Evolutionary conservation across 1,139 yeast species (phyloP).

Genomic region (Blastobotrys elegans): DNA sequence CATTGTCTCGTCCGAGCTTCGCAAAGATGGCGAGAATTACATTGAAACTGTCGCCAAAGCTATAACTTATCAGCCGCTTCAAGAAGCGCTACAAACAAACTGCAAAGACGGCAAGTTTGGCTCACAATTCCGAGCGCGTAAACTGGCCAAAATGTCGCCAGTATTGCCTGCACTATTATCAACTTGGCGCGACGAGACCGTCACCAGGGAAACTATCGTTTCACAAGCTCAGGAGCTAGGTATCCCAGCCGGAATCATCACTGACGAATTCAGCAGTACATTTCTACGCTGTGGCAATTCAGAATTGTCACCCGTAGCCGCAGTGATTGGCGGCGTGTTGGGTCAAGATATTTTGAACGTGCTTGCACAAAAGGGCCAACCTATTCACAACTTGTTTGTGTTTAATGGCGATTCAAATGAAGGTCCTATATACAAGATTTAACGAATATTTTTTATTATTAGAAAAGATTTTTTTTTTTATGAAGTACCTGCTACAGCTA

Average conservation of each 20-base stretch:
- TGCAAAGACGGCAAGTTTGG: constrained; percentile 25
- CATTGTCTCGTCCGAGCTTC: constrained; percentile 44
- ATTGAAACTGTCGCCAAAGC: constrained; percentile 52
- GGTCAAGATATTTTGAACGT: constrained; percentile 89
- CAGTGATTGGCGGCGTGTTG: constrained; percentile 82
- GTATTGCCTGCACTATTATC: constrained; percentile 61
- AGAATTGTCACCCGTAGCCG: constrained; percentile 81
- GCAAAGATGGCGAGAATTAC: constrained; percentile 39
- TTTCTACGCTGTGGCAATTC: constrained; percentile 41
- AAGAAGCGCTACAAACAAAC: constrained; percentile 37
- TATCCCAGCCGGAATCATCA: constrained; percentile 38
- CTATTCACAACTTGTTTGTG: constrained; percentile 74
- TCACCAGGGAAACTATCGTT: neutral
- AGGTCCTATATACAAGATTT: constrained; percentile 68
- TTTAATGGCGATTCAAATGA: constrained; percentile 67
- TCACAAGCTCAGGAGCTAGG: constrained; percentile 32
- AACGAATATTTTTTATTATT: constrained; percentile 12
- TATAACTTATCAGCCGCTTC: constrained; percentile 48
- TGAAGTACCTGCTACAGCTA: constrained; percentile 54
- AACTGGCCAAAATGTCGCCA: constrained; percentile 53
- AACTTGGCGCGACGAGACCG: constrained; percentile 33
- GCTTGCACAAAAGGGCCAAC: constrained; percentile 69
- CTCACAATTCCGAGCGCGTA: constrained; percentile 44
- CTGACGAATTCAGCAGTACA: constrained; percentile 23
- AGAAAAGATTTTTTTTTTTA: constrained; percentile 7